Conservation (phyloP, 805 yeast genomes). For the Barnettozyma botsteinii region DNA sequence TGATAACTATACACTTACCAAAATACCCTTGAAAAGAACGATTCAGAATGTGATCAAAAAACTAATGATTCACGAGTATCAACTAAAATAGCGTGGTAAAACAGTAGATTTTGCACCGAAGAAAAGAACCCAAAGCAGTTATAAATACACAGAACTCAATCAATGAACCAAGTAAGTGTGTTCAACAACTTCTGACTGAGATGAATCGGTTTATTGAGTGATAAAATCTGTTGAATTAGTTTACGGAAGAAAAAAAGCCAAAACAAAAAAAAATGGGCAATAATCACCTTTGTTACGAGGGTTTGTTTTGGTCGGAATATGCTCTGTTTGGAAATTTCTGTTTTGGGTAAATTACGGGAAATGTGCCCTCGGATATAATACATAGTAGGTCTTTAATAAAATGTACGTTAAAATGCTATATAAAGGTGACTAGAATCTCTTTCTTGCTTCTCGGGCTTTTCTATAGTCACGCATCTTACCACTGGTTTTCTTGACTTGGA, state of each 20-base stretch:
- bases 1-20: too few species aligned
- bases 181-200: background rate
- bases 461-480: slow-evolving; percentile 69
- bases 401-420: background rate
- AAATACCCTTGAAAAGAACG: too few species aligned
- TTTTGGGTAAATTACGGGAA: slow-evolving; percentile 11
- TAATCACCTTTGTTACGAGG: slow-evolving; percentile 11
- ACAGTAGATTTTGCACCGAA: too few species aligned
- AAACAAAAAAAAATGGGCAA: slow-evolving; percentile 10
- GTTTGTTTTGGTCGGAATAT: slow-evolving; percentile 9
- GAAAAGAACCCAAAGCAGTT: too few species aligned
- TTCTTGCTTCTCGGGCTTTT: slow-evolving; percentile 55
- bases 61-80: too few species aligned
- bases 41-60: too few species aligned
- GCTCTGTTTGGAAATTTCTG: slow-evolving; percentile 11
- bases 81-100: too few species aligned
- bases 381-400: too few species aligned
- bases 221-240: background rate
- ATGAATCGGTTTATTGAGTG: background rate
- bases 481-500: slow-evolving; percentile 54
- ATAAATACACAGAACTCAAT: too few species aligned
- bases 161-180: too few species aligned
- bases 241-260: slow-evolving; percentile 8
- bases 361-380: background rate
- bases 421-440: slow-evolving; percentile 30